Evolutionary conservation across 139 green algal species (phyloP), one percentile per base, ranked within the genome.

Genomic region (Micromonas commoda): DNA sequence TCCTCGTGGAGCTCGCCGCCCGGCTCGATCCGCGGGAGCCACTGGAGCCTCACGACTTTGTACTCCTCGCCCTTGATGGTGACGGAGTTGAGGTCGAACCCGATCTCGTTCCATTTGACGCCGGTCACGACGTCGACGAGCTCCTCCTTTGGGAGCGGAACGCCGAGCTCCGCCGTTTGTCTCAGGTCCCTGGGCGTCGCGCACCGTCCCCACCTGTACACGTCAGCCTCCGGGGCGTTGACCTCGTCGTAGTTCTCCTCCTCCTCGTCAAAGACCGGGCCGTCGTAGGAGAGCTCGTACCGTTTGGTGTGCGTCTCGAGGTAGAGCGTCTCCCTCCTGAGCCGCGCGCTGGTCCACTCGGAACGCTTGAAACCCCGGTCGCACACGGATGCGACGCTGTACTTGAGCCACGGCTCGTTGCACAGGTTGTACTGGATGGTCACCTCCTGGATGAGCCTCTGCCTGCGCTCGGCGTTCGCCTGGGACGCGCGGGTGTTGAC

Each of bases 361-460:
- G 78, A 84, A 51, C 82, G 88, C 80, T 94, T 92, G 23, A 98
- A 88, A 2, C 95, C 94, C 23, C 87, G 82, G 84, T 99, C 95
- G 0, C 91, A 92, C 24, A 98, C 87, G 5, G 84, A 85, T 0
- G 69, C 79, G 71, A 94, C 85, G 79, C 78, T 92, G 91, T 99
- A 99, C 89, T 99, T 99, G 64, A 94, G 85, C 82, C 82, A 86
- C 21, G 82, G 82, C 76, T 86, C 82, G 71, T 86, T 86, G 79
- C 85, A 92, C 76, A 99, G 84, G 87, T 97, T 98, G 88, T 95
- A 99, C 83, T 95, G 82, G 65, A 98, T 85, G 0, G 89, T 94
- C 60, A 97, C 88, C 85, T 98, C 89, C 80, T 88, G 76, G 65
- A 75, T 75, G 20, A 75, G 31, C 37, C 68, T 20, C 32, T 69